phyloP scores from a whole-genome alignment of 2,329 filamentous ascomycete species.

The Fusarium drepaniforme region DNA sequence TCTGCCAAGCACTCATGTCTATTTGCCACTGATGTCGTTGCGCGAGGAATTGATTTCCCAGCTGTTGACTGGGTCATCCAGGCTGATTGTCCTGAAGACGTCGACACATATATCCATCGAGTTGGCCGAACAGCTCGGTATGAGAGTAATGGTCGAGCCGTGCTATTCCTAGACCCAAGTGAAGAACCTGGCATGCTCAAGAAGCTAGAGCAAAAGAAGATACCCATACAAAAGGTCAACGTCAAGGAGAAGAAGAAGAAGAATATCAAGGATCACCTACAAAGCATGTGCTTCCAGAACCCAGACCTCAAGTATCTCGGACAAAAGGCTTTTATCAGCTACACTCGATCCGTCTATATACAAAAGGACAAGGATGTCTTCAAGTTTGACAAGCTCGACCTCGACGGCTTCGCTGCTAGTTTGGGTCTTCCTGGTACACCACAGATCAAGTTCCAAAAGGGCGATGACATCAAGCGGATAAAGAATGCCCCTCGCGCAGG shows the following conservation, averaged over 20 bases:
- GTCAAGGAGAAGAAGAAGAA: constrained; percentile 91
- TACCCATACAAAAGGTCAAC: constrained; percentile 88
- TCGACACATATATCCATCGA: constrained; percentile 97
- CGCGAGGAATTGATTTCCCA: constrained; percentile 94
- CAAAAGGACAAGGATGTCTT: constrained; percentile 95
- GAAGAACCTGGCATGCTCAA: constrained; percentile 94
- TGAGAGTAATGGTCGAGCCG: constrained; percentile 86
- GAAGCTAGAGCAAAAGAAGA: constrained; percentile 87
- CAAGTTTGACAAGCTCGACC: constrained; percentile 82
- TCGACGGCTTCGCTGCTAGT: constrained; percentile 88
- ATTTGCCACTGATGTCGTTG: constrained; percentile 95
- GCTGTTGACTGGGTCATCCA: constrained; percentile 99
- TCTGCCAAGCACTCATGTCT: constrained; percentile 86
- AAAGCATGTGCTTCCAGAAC: constrained; percentile 96
- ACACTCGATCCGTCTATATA: constrained; percentile 85
- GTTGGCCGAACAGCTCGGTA: constrained; percentile 96
- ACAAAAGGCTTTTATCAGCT: constrained; percentile 95
- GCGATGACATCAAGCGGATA: constrained; percentile 84
- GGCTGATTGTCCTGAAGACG: constrained; percentile 95
- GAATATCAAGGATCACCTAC: constrained; percentile 85
- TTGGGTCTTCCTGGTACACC: constrained; percentile 91
- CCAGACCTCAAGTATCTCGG: constrained; percentile 94
- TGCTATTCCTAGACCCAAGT: constrained; percentile 91
- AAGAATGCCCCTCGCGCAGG: constrained; percentile 86
- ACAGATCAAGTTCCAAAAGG: constrained; percentile 92